These are phyloP conservation scores for Candida silvicultrix DNA, from an alignment of 805 yeast genomes.

Conservation along the genomic window DNA sequence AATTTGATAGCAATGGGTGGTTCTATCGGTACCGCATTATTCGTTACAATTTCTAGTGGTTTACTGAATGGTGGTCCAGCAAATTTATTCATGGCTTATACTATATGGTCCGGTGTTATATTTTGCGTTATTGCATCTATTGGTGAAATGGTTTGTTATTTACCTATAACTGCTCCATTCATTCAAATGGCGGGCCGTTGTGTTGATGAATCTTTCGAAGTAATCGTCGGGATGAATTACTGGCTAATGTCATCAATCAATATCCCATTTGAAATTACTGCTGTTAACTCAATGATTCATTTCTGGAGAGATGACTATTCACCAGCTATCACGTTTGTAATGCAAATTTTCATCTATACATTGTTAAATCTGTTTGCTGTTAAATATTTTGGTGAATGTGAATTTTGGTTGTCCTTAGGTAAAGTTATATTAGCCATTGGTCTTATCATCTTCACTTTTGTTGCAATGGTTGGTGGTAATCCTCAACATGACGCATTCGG, in stretches of 20 bases:
- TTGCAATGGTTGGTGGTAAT: slow-evolving; percentile 85
- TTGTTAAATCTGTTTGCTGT: slow-evolving; percentile 67
- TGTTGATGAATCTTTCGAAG: slow-evolving; percentile 61
- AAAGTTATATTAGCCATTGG: slow-evolving; percentile 70
- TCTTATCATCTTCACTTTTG: slow-evolving; percentile 62
- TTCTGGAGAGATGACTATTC: slow-evolving; percentile 75
- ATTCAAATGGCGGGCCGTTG: slow-evolving; percentile 58
- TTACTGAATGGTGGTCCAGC: slow-evolving; percentile 52
- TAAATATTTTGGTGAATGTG: slow-evolving; percentile 71
- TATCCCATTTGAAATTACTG: slow-evolving; percentile 60
- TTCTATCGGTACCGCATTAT: slow-evolving; percentile 60
- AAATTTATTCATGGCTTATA: slow-evolving; percentile 47
- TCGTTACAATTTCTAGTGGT: slow-evolving; percentile 55
- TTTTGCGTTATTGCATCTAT: slow-evolving; percentile 54
- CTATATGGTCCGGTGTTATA: slow-evolving; percentile 59
- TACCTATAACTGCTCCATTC: slow-evolving; percentile 59
- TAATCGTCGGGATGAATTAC: slow-evolving; percentile 63
- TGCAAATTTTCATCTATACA: slow-evolving; percentile 61
- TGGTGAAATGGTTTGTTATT: slow-evolving; percentile 58
- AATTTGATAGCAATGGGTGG: slow-evolving; percentile 66
- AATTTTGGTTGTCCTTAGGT: slow-evolving; percentile 68
- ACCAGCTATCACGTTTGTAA: slow-evolving; percentile 61
- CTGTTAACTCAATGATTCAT: slow-evolving; percentile 55
- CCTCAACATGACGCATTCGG: slow-evolving; percentile 62
- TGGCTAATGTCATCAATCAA: slow-evolving; percentile 49